A percentile compares a stretch with the other conserved stretches of the same genome.
phyloP scores from a whole-genome alignment of 2,329 filamentous ascomycete species.

The Pochonia chlamydosporia region DNA sequence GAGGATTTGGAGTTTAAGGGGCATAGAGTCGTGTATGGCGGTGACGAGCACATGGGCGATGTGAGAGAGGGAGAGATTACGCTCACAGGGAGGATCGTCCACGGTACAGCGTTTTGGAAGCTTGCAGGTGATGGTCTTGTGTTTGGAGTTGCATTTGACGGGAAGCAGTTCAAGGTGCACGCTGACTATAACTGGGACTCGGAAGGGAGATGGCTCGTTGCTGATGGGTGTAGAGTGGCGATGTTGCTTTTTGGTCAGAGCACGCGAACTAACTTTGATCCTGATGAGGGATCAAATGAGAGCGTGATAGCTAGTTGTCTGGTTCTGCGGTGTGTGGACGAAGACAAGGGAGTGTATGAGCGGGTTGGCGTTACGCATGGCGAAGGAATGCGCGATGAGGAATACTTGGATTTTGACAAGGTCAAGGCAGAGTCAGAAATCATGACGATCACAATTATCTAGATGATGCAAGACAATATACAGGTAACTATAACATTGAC shows the following conservation, averaged over 20 bases:
- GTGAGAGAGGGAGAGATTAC: conserved; percentile 1
- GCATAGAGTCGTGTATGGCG: not conserved
- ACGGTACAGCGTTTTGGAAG: not conserved
- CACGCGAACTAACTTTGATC: too few relatives aligned
- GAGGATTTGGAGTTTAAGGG: conserved; percentile 7
- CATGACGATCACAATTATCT: not conserved
- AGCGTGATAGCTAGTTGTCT: too few relatives aligned
- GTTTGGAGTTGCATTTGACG: too few relatives aligned
- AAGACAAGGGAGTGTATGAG: not conserved
- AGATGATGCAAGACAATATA: not conserved
- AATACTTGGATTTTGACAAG: not conserved
- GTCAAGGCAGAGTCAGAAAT: not conserved
- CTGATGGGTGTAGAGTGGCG: too few relatives aligned
- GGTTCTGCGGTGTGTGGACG: not conserved
- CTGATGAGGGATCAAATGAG: too few relatives aligned
- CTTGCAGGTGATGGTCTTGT: too few relatives aligned
- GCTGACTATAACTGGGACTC: too few relatives aligned
- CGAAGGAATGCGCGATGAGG: not conserved
- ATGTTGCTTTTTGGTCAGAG: too few relatives aligned
- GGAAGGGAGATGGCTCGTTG: too few relatives aligned
- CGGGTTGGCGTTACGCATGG: not conserved
- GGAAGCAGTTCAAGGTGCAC: too few relatives aligned
- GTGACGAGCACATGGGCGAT: conserved; percentile 6
- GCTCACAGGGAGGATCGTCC: conserved; percentile 4
- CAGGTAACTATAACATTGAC: too few relatives aligned